These are phyloP conservation scores for Pseudopyricularia javanii DNA, from an alignment of 2,329 filamentous ascomycete genomes.

Conservation along the genomic window DNA sequence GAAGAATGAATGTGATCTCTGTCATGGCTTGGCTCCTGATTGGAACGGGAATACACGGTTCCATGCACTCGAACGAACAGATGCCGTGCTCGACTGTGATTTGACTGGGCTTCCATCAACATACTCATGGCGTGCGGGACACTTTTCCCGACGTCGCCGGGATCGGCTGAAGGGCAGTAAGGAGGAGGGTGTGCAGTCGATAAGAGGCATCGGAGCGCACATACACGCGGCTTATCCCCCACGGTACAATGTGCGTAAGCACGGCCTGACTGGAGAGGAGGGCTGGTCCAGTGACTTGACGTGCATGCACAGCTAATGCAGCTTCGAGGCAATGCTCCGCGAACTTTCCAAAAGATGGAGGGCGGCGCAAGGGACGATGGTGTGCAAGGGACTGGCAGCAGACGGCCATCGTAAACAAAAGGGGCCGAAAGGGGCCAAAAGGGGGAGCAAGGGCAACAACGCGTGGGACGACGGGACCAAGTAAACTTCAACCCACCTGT, in stretches of 20 bases:
- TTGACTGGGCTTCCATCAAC: background rate
- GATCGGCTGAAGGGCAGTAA: background rate
- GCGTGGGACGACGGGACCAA: constrained; percentile 1
- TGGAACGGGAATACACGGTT: background rate
- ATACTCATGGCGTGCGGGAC: background rate
- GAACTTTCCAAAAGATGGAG: no score
- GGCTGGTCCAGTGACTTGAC: constrained; percentile 30
- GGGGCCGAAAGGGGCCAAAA: background rate
- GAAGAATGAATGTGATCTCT: background rate
- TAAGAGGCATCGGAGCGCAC: background rate
- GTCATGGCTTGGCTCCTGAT: background rate
- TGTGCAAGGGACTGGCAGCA: constrained; percentile 3
- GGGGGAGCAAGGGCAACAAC: no score
- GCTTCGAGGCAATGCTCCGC: background rate
- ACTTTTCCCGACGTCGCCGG: background rate
- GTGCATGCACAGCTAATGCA: constrained; percentile 27
- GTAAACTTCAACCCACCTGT: constrained; percentile 59
- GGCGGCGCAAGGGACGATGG: background rate
- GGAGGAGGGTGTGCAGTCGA: background rate
- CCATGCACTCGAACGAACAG: background rate
- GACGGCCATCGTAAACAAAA: background rate
- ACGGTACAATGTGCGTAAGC: background rate
- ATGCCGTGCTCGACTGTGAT: background rate
- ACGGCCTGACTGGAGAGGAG: background rate
- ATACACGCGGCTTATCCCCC: background rate